phyloP scores from a whole-genome alignment of 1,139 yeast species.

The Meyerozyma elateridarum region DNA sequence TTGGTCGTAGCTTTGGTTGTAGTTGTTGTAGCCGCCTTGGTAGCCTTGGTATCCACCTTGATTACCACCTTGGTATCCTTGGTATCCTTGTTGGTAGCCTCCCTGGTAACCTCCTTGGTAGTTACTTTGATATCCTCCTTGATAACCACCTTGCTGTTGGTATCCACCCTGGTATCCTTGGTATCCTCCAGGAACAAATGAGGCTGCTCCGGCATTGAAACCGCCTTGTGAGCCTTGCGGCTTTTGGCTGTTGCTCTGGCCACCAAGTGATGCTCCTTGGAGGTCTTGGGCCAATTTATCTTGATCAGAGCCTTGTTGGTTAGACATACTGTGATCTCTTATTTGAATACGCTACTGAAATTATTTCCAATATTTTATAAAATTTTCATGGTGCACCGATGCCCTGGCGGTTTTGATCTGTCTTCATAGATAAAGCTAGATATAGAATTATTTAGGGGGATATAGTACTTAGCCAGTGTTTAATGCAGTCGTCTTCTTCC shows the following conservation, averaged over 20 bases:
- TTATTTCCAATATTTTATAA: slow-evolving; percentile 2
- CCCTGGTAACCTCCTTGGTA: slow-evolving; percentile 21
- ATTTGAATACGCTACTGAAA: neutral
- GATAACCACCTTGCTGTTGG: slow-evolving; percentile 23
- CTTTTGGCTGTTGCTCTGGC: slow-evolving; percentile 14
- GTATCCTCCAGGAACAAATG: slow-evolving; percentile 39
- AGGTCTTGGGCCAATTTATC: slow-evolving; percentile 55
- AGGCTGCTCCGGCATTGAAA: slow-evolving; percentile 36
- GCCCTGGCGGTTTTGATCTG: too few species aligned
- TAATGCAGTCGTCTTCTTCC: neutral
- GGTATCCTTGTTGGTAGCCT: slow-evolving; percentile 14
- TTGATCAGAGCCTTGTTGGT: slow-evolving; percentile 34
- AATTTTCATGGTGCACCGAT: slow-evolving; percentile 4
- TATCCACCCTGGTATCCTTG: slow-evolving; percentile 16
- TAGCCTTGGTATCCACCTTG: slow-evolving; percentile 13
- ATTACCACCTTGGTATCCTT: slow-evolving; percentile 12
- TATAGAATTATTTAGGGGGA: too few species aligned
- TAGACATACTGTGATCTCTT: slow-evolving; percentile 34
- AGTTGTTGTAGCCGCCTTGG: slow-evolving; percentile 16
- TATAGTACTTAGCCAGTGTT: too few species aligned
- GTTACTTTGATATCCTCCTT: slow-evolving; percentile 14
- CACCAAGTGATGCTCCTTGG: slow-evolving; percentile 41
- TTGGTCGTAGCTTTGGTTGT: slow-evolving; percentile 22
- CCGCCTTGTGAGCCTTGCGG: slow-evolving; percentile 20
- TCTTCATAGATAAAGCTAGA: too few species aligned